Percentiles rank a stretch among this genome's conserved stretches.
phyloP scores from a whole-genome alignment of 805 yeast genomes.

The Candida xiaguanensis region DNA sequence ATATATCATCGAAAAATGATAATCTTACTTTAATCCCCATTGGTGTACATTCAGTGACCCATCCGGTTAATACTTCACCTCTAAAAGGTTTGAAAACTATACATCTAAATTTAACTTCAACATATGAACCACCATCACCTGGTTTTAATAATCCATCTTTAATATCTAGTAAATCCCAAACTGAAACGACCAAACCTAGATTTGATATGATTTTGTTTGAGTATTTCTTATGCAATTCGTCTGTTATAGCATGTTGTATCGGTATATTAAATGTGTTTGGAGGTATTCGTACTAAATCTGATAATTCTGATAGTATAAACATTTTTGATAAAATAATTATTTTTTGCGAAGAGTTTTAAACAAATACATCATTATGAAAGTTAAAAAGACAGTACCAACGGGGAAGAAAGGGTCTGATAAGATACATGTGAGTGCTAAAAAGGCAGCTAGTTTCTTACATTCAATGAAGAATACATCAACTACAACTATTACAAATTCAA shows the following conservation, averaged over 20 bases:
- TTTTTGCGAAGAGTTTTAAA: background rate
- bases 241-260: constrained; percentile 65
- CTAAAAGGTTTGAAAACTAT: constrained; percentile 90
- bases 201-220: constrained; percentile 82
- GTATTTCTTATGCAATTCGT: constrained; percentile 80
- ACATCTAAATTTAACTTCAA: constrained; percentile 69
- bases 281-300: constrained; percentile 84
- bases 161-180: constrained; percentile 78
- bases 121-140: constrained; percentile 89
- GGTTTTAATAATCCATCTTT: constrained; percentile 89
- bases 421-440: constrained; percentile 12
- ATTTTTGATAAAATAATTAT: constrained; percentile 31
- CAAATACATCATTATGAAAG: too few species aligned
- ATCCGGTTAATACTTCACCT: constrained; percentile 89
- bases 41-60: constrained; percentile 83
- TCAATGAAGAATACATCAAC: constrained; percentile 10
- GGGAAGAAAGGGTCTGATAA: constrained; percentile 4
- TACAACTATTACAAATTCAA: background rate
- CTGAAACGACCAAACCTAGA: constrained; percentile 77
- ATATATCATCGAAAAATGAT: constrained; percentile 89
- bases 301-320: constrained; percentile 80
- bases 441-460: constrained; percentile 43
- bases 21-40: constrained; percentile 84
- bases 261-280: constrained; percentile 80
- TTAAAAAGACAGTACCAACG: constrained; percentile 1